Evolutionary conservation across 106 monocot species (phyloP).

Genomic region (Platanthera guangdongensis): DNA sequence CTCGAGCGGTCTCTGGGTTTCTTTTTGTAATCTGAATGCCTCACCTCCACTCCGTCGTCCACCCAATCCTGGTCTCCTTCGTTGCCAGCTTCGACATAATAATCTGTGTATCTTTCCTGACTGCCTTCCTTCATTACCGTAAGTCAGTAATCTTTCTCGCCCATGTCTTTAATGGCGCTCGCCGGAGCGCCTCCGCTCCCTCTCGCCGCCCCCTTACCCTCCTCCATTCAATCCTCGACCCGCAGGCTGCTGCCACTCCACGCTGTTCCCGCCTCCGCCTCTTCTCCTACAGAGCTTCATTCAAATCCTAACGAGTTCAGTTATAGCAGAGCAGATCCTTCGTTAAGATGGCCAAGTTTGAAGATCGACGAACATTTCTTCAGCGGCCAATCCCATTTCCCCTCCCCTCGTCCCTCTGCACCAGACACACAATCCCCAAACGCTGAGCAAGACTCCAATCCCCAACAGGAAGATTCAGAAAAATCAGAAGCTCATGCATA

Average conservation of each 20-base stretch:
- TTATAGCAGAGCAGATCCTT: conserved; percentile 61
- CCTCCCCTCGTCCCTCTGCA: conserved; percentile 9
- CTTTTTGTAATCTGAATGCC: no score
- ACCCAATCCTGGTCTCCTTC: no score
- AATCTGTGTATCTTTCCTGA: background rate
- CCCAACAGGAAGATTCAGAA: conserved; percentile 2
- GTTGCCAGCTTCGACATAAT: no score
- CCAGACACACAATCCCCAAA: background rate
- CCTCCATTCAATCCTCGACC: background rate
- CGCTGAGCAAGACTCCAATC: background rate
- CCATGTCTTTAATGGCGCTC: conserved; percentile 32
- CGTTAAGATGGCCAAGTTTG: conserved; percentile 79
- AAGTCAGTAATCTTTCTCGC: background rate
- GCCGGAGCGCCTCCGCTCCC: conserved; percentile 15
- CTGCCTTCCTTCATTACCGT: background rate
- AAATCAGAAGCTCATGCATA: background rate
- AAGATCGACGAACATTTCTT: conserved; percentile 24
- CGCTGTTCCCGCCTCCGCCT: background rate
- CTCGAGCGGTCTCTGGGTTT: no score
- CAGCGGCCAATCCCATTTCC: conserved; percentile 10
- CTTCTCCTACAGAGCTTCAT: background rate
- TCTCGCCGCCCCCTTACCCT: conserved; percentile 4
- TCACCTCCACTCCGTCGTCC: no score
- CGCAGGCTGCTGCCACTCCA: background rate
- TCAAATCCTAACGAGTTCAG: conserved; percentile 25